Evolutionary conservation across 1,139 yeast genomes (phyloP).

Genomic region (Ashbya aceris): DNA sequence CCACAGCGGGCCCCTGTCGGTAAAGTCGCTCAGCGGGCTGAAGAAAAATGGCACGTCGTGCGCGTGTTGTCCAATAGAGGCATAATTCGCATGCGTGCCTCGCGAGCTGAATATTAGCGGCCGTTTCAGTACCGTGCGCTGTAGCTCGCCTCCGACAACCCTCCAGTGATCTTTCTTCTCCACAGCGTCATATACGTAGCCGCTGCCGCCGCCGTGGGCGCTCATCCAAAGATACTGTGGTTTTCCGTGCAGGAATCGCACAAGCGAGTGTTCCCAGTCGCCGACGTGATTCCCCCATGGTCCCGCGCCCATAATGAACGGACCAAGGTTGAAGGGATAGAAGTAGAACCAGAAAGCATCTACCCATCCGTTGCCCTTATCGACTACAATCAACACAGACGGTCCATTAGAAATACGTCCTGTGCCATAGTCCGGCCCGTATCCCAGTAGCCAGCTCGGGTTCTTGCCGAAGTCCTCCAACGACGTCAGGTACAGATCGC

Average conservation of each 20-base stretch:
- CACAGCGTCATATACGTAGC: constrained; percentile 64
- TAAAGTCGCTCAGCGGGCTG: constrained; percentile 81
- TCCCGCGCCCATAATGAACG: constrained; percentile 94
- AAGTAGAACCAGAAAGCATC: constrained; percentile 97
- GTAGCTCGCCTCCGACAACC: constrained; percentile 22
- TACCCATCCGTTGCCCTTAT: constrained; percentile 80
- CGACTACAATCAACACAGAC: constrained; percentile 72
- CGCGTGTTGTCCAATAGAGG: constrained; percentile 91
- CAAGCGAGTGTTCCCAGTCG: constrained; percentile 95
- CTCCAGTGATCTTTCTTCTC: constrained; percentile 48
- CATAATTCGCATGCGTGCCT: constrained; percentile 96
- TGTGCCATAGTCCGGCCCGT: constrained; percentile 54
- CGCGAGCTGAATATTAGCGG: constrained; percentile 85
- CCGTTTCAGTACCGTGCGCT: constrained; percentile 31
- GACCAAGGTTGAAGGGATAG: constrained; percentile 89
- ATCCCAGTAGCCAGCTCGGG: constrained; percentile 85
- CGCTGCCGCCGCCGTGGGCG: constrained; percentile 97
- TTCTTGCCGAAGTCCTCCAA: constrained; percentile 52
- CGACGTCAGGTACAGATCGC: constrained; percentile 48
- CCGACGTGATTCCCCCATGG: constrained; percentile 97
- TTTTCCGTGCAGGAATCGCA: constrained; percentile 68
- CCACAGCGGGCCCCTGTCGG: constrained; percentile 94
- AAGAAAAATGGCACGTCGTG: constrained; percentile 77
- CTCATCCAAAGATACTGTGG: constrained; percentile 97
- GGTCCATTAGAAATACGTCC: constrained; percentile 74